Evolutionary conservation across 1,139 yeast species (phyloP), one percentile per base, ranked within the genome.

Genomic region (Magnusiomyces paraingens): DNA sequence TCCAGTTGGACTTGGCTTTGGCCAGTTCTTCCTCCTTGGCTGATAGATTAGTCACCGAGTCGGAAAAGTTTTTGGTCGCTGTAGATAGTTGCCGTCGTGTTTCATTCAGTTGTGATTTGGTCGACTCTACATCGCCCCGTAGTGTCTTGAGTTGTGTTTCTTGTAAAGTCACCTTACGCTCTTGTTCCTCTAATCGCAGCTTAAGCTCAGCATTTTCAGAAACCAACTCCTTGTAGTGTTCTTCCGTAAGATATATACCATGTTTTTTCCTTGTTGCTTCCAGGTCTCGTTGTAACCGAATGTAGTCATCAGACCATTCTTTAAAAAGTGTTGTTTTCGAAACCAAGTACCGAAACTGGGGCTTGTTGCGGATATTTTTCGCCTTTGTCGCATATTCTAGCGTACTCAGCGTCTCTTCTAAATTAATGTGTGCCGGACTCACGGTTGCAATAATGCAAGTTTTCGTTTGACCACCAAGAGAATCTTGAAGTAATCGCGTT

Each of bases 321-420:
- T 70, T 71, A 44, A 81, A 70, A 46, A 80, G 66, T 49, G 76
- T 67, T 59, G 78, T 78, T 60, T 79, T 80, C n/a, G 79, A 72
- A 64, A 70, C 74, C 20, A 71, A 77, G 70, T 70, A 81, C 65
- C 75, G 86, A 65, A 73, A 78, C 64, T 83, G 90, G 52, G 91
- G 91, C 52, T 80, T 75, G 65, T 89, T 89, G 63, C 80, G 82
- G 60, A 89, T 87, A 55, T 80, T 83, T 62, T 86, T 86, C 15
- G 73, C 96, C 54, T 89, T 80, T 55, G 82, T 80, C 1, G 96
- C 96, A 67, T 89, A 90, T 59, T 87, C 94, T 55, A 90, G 73
- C 0, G 96, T 89, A 51, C 93, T 86, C 18, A 83, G 68, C 0
- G 96, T 87, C 68, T 89, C 95, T 40, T 86, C 95, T 48, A 82